These are phyloP conservation scores for Pichia heedii DNA, from an alignment of 805 yeast genomes.

Conservation along the genomic window DNA sequence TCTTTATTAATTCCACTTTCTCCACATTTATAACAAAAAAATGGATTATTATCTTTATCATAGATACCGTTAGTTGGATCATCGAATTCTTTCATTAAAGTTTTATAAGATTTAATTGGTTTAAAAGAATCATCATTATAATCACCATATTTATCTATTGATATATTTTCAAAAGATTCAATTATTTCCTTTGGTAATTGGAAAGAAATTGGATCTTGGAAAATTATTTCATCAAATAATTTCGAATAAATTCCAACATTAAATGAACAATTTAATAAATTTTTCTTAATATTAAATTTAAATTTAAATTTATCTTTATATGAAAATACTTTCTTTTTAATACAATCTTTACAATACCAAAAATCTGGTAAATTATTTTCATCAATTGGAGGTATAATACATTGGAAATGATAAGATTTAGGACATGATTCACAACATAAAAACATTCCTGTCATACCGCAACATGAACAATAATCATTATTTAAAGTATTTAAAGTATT, in stretches of 20 bases:
- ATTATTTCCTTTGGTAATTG: constrained; percentile 60
- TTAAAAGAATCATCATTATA: constrained; percentile 57
- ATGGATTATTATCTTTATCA: constrained; percentile 60
- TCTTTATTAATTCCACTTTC: constrained; percentile 43
- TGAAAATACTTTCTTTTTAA: constrained; percentile 31
- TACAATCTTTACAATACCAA: constrained; percentile 84
- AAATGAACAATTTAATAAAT: constrained; percentile 3
- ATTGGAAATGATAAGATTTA: constrained; percentile 80
- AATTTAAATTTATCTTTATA: no score
- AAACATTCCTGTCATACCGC: constrained; percentile 84
- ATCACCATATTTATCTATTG: constrained; percentile 59
- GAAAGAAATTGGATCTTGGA: constrained; percentile 58
- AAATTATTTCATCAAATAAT: constrained; percentile 48
- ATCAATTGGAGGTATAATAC: constrained; percentile 84
- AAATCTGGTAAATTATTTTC: constrained; percentile 69
- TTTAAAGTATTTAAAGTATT: constrained; percentile 31
- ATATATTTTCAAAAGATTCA: constrained; percentile 66
- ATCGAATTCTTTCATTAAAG: constrained; percentile 35
- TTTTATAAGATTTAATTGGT: constrained; percentile 34
- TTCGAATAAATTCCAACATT: constrained; percentile 44
- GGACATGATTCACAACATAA: constrained; percentile 95
- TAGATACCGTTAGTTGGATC: constrained; percentile 53
- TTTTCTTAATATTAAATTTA: background rate
- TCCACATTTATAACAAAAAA: constrained; percentile 70
- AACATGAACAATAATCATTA: constrained; percentile 85